phyloP scores from a whole-genome alignment of 306 rosid species.

The Vigna angularis region DNA sequence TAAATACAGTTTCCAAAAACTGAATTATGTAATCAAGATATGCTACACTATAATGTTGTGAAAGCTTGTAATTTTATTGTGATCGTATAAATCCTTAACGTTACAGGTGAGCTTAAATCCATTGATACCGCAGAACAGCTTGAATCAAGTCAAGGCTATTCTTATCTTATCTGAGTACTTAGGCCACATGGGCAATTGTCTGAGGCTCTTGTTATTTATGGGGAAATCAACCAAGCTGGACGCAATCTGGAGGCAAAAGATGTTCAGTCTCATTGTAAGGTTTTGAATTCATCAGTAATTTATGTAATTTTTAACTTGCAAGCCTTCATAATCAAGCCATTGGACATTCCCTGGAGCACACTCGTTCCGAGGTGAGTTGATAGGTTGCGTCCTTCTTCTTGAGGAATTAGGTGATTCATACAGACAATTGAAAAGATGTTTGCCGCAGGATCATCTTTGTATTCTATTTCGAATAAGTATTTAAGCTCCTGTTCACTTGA shows the following conservation, averaged over 20 bases:
- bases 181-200: conserved; percentile 65
- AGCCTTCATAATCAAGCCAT: conserved; percentile 7
- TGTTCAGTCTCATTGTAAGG: conserved; percentile 69
- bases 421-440: conserved; percentile 68
- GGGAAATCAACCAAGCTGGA: conserved; percentile 69
- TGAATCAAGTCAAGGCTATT: conserved; percentile 65
- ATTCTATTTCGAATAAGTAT: conserved; percentile 66
- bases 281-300: conserved; percentile 19
- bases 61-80: conserved; percentile 7
- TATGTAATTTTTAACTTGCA: not conserved
- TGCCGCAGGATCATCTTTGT: conserved; percentile 69
- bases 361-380: conserved; percentile 59
- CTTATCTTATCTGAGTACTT: conserved; percentile 75
- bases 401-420: conserved; percentile 53
- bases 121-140: conserved; percentile 54
- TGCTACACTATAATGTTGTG: too few relatives aligned
- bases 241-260: conserved; percentile 64
- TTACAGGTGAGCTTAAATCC: conserved; percentile 62
- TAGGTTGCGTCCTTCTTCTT: conserved; percentile 64
- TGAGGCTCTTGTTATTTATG: conserved; percentile 63
- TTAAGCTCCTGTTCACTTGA: not conserved
- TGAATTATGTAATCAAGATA: conserved; percentile 24
- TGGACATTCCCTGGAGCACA: conserved; percentile 57
- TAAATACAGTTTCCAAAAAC: conserved; percentile 14
- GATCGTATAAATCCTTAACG: conserved; percentile 25